These are phyloP conservation scores for Suillus weaverae DNA, from an alignment of 768 basidiomycete species.

Conservation along the genomic window DNA sequence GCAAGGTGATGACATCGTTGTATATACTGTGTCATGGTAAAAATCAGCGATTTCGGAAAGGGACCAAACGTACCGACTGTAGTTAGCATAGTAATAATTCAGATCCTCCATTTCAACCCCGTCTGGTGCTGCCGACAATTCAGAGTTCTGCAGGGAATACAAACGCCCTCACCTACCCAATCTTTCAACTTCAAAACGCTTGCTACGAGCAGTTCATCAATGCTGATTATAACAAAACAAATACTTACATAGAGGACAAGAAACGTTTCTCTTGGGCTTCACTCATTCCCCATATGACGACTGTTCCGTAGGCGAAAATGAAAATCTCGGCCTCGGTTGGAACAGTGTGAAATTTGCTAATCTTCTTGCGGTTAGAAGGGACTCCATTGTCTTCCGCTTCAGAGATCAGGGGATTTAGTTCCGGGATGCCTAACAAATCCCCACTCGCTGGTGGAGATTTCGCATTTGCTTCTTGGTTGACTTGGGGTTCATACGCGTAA, in stretches of 20 bases:
- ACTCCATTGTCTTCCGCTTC: slow-evolving; percentile 34
- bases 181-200: slow-evolving; percentile 91
- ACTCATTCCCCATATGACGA: slow-evolving; percentile 98
- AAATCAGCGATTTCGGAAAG: slow-evolving; percentile 23
- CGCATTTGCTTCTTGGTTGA: slow-evolving; percentile 32
- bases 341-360: slow-evolving; percentile 66
- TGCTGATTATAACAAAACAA: slow-evolving; percentile 10
- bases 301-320: slow-evolving; percentile 90
- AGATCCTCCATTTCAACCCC: slow-evolving; percentile 96
- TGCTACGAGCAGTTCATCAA: slow-evolving; percentile 47
- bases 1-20: slow-evolving; percentile 94
- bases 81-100: slow-evolving; percentile 96
- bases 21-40: slow-evolving; percentile 62
- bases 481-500: slow-evolving; percentile 68
- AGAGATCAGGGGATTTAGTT: slow-evolving; percentile 39
- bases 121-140: slow-evolving; percentile 60
- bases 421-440: slow-evolving; percentile 78
- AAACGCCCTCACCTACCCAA: slow-evolving; percentile 51
- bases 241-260: slow-evolving; percentile 80
- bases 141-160: slow-evolving; percentile 8
- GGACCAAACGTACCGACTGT: slow-evolving; percentile 68
- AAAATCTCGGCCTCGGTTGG: slow-evolving; percentile 85
- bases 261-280: slow-evolving; percentile 90
- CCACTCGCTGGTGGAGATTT: slow-evolving; percentile 42
- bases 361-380: slow-evolving; percentile 46